Base-by-base conservation (phyloP, 139 green algal genomes). In the Micractinium sp. region DNA sequence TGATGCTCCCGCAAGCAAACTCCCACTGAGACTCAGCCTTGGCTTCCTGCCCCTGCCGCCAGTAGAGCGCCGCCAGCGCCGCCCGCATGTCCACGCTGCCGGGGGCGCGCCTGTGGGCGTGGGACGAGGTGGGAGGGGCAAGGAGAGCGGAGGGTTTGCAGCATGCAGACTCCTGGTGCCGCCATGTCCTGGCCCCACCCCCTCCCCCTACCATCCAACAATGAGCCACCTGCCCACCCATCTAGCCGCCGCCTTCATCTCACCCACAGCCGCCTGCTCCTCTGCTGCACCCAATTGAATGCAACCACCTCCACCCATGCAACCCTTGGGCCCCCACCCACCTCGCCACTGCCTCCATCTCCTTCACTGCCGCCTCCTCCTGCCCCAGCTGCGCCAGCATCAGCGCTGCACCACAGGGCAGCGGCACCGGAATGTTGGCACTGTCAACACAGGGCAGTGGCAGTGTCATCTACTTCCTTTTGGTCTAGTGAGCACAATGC, bases 51-150 rank as follows among this genome's bases (percentile, higher is more conserved):
- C 96, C 96, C 39, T 85, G 69, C 33, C 56, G 69, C 92, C 94
- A 98, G 86, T 97, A 97, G 71, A 98, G 87, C 7, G 96, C 96
- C 0, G 96, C 94, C 31, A 98, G 92, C 15, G 95, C 96, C 4
- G 95, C 96, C 0, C 96, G 90, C 92, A 97, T 97, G 92, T 98
- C 96, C 0, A 94, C 93, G 27, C 81, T 94, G 35, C 96, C 96
- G 0, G 96, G 95, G 0, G 96, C 96, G 0, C 96, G 87, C 22
- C 96, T 95, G 81, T 69, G 88, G n/a, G 29, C 39, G 71, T 16
- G 66, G 38, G 66, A 14, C 23, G 83, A 14, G 63, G 83, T 13
- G 33, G 16, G 29, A 0, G 38, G 35, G 61, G 83, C 31, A 20
- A 25, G 83, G 33, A 33, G 67, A 23, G 80, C 5, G 53, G 25